These are phyloP conservation scores for Trametopsis cervina DNA, from an alignment of 768 basidiomycete genomes.

Conservation along the genomic window DNA sequence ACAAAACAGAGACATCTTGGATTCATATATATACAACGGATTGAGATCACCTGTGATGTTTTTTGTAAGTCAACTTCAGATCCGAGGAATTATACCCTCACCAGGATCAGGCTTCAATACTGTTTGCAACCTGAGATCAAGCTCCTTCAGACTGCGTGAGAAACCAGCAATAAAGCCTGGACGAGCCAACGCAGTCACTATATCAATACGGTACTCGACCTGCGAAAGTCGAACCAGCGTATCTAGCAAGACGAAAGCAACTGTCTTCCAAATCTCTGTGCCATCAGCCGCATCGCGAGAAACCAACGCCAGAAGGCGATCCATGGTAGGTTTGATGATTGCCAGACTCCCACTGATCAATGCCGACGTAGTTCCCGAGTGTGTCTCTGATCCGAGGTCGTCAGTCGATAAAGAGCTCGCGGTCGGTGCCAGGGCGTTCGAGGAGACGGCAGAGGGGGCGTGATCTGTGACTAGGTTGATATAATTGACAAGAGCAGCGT, in stretches of 20 bases:
- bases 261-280: constrained; percentile 94
- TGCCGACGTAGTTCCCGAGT: constrained; percentile 20
- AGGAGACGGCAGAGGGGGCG: constrained; percentile 28
- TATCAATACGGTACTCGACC: constrained; percentile 57
- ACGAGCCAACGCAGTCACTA: constrained; percentile 52
- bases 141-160: constrained; percentile 77
- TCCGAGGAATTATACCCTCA: constrained; percentile 28
- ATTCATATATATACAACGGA: constrained; percentile 88
- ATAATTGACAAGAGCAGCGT: constrained; percentile 86
- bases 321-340: constrained; percentile 60
- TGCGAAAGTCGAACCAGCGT: constrained; percentile 69
- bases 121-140: constrained; percentile 63
- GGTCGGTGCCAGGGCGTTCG: constrained; percentile 22
- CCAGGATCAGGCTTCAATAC: constrained; percentile 89
- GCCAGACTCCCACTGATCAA: constrained; percentile 59
- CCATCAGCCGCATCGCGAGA: constrained; percentile 93
- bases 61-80: constrained; percentile 1
- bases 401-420: constrained; percentile 1
- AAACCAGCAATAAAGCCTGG: constrained; percentile 80
- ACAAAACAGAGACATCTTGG: constrained; percentile 86
- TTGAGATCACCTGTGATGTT: constrained; percentile 70
- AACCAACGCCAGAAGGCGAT: constrained; percentile 64
- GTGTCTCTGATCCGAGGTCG: background rate
- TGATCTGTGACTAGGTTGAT: constrained; percentile 65
- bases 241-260: constrained; percentile 88